A percentile compares a stretch with the other conserved stretches of the same genome.
Evolutionary conservation across 2,329 filamentous ascomycete species (phyloP).

Genomic region (Penicillium fuscoglaucum): DNA sequence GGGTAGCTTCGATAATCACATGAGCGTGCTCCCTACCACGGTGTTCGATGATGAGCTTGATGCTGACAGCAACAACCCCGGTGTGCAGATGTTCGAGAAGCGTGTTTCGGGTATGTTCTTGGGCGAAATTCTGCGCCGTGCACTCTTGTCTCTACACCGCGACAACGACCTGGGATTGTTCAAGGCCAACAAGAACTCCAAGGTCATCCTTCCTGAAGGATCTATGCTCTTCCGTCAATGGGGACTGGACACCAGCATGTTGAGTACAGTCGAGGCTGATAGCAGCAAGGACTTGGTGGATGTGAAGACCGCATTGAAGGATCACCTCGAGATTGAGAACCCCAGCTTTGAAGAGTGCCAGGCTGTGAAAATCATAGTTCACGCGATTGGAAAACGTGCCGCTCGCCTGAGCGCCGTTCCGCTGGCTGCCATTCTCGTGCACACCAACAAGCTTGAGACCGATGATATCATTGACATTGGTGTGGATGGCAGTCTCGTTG

Average conservation of each 20-base stretch:
- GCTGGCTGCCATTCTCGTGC: constrained; percentile 78
- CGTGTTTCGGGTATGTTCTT: constrained; percentile 97
- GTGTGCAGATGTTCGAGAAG: constrained; percentile 99
- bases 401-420: constrained; percentile 86
- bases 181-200: constrained; percentile 71
- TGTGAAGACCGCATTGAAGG: constrained; percentile 76
- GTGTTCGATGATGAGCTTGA: constrained; percentile 80
- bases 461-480: constrained; percentile 82
- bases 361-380: constrained; percentile 79
- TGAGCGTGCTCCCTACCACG: constrained; percentile 84
- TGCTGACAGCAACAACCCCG: constrained; percentile 79
- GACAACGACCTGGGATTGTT: constrained; percentile 70
- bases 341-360: constrained; percentile 80
- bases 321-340: constrained; percentile 71
- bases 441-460: constrained; percentile 70
- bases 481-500: constrained; percentile 90
- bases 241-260: constrained; percentile 87
- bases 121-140: constrained; percentile 84
- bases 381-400: constrained; percentile 82
- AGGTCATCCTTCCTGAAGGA: constrained; percentile 65
- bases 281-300: constrained; percentile 68
- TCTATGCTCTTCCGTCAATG: constrained; percentile 75
- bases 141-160: constrained; percentile 70
- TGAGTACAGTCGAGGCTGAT: constrained; percentile 84
- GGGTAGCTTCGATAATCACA: constrained; percentile 95